Conservation (phyloP, 1,284 basidiomycete species). For the Marasmius tenuissimus region DNA sequence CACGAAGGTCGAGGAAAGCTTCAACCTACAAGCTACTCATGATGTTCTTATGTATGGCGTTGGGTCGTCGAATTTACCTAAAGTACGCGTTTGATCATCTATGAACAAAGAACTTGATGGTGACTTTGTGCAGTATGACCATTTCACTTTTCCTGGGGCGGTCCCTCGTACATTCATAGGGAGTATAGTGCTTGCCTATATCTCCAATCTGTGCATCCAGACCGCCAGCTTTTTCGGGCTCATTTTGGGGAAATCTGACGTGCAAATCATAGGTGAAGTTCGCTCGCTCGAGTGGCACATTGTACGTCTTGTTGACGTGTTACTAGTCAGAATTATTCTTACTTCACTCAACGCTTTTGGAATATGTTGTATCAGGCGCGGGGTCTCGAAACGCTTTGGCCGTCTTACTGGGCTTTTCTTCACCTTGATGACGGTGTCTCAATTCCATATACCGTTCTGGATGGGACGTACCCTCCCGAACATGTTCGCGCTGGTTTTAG, state of each 20-base stretch:
- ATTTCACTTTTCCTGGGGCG: conserved; percentile 85
- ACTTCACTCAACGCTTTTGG: conserved; percentile 66
- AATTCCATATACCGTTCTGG: conserved; percentile 95
- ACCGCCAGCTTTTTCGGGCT: conserved; percentile 40
- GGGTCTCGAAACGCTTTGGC: conserved; percentile 66
- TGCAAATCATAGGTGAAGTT: conserved; percentile 63
- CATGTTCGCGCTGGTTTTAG: conserved; percentile 84
- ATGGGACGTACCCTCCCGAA: conserved; percentile 93
- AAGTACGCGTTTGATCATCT: conserved; percentile 40
- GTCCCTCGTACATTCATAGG: conserved; percentile 89
- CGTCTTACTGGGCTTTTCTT: conserved; percentile 58
- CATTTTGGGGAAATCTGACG: conserved; percentile 51
- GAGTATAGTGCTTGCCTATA: conserved; percentile 61
- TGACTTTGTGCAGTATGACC: conserved; percentile 71
- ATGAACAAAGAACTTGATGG: conserved; percentile 6
- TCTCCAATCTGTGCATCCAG: conserved; percentile 45
- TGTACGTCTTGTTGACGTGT: not conserved
- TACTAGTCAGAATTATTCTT: conserved; percentile 74
- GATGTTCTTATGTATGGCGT: conserved; percentile 84
- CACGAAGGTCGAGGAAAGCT: conserved; percentile 97
- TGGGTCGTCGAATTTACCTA: conserved; percentile 36
- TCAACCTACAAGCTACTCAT: conserved; percentile 91
- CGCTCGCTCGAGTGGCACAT: not conserved
- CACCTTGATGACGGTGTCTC: conserved; percentile 68
- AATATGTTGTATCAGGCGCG: conserved; percentile 64